A percentile compares a stretch with the other conserved stretches of the same genome.
Conservation (phyloP, 164 flowering plant genomes). For the Protea cynaroides region DNA sequence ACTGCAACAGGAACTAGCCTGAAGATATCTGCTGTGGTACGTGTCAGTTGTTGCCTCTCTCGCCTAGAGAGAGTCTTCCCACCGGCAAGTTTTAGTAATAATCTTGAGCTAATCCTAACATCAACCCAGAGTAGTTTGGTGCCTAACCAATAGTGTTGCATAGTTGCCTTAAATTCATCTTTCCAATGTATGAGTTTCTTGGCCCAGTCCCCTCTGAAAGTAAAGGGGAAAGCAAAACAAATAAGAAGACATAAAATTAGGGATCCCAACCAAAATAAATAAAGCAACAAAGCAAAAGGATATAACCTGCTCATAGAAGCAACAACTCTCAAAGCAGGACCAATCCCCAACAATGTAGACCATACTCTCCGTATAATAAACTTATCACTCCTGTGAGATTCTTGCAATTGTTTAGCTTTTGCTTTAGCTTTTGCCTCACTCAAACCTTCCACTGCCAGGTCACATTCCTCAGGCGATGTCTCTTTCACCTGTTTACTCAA, state of each 20-base stretch:
- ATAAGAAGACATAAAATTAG: background rate
- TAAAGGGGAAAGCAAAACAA: background rate
- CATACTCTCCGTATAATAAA: conserved; percentile 36
- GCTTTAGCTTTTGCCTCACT: conserved; percentile 76
- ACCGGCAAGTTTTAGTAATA: conserved; percentile 65
- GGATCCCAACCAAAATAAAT: background rate
- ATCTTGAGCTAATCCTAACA: conserved; percentile 68
- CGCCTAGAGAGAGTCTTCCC: conserved; percentile 91
- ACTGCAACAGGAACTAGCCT: conserved; percentile 93
- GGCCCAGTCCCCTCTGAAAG: conserved; percentile 81
- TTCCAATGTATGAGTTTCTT: conserved; percentile 80
- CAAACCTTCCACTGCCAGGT: conserved; percentile 84
- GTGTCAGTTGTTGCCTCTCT: conserved; percentile 87
- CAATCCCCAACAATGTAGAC: conserved; percentile 50
- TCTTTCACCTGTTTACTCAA: conserved; percentile 48
- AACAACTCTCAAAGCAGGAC: conserved; percentile 62
- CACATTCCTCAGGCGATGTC: conserved; percentile 92
- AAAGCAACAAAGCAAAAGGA: background rate
- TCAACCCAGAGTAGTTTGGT: conserved; percentile 78
- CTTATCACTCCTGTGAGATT: conserved; percentile 39
- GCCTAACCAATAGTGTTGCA: conserved; percentile 95
- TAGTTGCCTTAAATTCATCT: conserved; percentile 53
- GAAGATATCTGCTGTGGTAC: conserved; percentile 91
- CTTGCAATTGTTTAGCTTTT: conserved; percentile 58
- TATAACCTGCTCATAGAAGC: conserved; percentile 74